Percentiles rank a stretch among this genome's conserved stretches.
These are phyloP conservation scores for Phytopythium vexans DNA, from an alignment of 352 stramenopile genomes.

Conservation along the genomic window DNA sequence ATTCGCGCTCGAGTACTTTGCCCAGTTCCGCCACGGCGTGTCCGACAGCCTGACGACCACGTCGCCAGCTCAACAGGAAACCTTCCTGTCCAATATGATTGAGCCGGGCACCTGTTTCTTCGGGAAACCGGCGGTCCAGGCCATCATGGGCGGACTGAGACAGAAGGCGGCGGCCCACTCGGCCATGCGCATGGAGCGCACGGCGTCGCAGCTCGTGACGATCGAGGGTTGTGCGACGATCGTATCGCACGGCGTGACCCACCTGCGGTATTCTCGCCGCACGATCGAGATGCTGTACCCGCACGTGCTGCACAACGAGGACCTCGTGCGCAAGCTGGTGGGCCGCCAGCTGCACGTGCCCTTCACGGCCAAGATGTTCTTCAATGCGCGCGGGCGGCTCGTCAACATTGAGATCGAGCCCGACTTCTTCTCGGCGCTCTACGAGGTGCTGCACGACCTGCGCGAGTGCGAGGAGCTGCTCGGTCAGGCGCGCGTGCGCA, in stretches of 20 bases:
- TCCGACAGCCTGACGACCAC: background rate
- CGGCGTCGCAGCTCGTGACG: slow-evolving; percentile 21
- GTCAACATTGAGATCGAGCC: slow-evolving; percentile 33
- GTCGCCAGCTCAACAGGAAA: slow-evolving; percentile 10
- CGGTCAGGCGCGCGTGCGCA: slow-evolving; percentile 8
- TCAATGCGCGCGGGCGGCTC: slow-evolving; percentile 27
- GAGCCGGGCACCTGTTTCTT: slow-evolving; percentile 23
- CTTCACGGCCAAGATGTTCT: slow-evolving; percentile 41
- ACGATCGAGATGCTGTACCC: slow-evolving; percentile 52
- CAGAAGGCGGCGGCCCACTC: slow-evolving; percentile 27
- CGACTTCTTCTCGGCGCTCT: slow-evolving; percentile 35
- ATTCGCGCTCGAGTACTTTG: slow-evolving; percentile 35
- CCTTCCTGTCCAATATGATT: slow-evolving; percentile 22
- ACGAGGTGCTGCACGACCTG: slow-evolving; percentile 31
- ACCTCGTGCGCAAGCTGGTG: slow-evolving; percentile 42
- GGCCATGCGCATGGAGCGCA: slow-evolving; percentile 25
- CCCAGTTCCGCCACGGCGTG: slow-evolving; percentile 28
- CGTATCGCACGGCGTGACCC: slow-evolving; percentile 24
- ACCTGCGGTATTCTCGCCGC: slow-evolving; percentile 38
- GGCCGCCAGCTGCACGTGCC: slow-evolving; percentile 35
- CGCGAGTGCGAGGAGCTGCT: slow-evolving; percentile 37
- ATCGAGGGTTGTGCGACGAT: slow-evolving; percentile 26
- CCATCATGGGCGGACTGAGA: slow-evolving; percentile 27
- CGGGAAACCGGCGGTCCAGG: slow-evolving; percentile 13
- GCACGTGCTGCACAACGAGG: slow-evolving; percentile 25